Evolutionary conservation across 306 rosid species (phyloP).

Genomic region (Gleditsia sinensis): DNA sequence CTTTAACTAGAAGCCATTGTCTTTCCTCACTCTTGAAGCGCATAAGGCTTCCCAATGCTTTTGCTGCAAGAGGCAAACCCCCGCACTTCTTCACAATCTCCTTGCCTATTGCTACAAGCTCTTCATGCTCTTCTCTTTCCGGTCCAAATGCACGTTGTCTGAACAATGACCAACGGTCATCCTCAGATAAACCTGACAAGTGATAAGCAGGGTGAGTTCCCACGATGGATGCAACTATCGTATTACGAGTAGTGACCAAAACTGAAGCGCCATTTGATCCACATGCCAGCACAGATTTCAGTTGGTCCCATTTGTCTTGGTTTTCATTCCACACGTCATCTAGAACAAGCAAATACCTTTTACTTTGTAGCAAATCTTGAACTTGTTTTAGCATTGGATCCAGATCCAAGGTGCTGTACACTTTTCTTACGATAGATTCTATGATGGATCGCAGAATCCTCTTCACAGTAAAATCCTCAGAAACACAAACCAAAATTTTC

Average conservation of each 20-base stretch:
- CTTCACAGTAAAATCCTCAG: not conserved
- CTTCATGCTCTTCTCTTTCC: not conserved
- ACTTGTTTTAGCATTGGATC: not conserved
- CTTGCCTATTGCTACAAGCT: conserved; percentile 24
- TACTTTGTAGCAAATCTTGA: not conserved
- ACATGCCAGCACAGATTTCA: conserved; percentile 26
- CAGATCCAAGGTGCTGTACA: no score
- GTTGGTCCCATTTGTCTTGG: not conserved
- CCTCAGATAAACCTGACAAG: not conserved
- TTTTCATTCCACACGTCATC: not conserved
- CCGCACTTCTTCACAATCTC: conserved; percentile 32
- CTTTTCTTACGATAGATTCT: not conserved
- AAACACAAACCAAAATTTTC: not conserved
- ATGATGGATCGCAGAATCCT: not conserved
- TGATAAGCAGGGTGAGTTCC: not conserved
- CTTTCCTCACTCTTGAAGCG: conserved; percentile 18
- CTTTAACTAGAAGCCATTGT: conserved; percentile 14
- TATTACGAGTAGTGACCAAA: no score
- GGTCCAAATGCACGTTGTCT: conserved; percentile 31
- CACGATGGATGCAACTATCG: not conserved
- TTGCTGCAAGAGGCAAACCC: conserved; percentile 35
- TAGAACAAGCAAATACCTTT: conserved; percentile 31
- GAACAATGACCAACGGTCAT: conserved; percentile 10
- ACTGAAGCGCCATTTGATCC: no score
- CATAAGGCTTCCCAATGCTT: conserved; percentile 33